These are phyloP conservation scores for Beauveria pseudobassiana DNA, from an alignment of 2,329 filamentous ascomycete species.

Conservation along the genomic window DNA sequence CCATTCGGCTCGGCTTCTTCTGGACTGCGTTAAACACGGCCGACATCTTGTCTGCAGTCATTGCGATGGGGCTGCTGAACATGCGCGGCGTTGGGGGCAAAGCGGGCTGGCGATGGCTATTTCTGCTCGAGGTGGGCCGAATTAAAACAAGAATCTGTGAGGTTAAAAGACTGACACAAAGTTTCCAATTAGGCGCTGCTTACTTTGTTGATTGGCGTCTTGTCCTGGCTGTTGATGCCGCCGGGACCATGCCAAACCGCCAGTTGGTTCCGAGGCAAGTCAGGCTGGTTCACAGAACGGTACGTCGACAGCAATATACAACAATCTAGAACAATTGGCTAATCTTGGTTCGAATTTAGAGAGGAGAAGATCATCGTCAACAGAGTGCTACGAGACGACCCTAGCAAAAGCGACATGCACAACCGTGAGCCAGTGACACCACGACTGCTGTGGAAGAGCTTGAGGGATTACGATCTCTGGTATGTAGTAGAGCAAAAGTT, in stretches of 20 bases:
- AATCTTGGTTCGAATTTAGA: not conserved
- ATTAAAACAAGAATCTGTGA: not conserved
- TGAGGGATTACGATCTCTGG: conserved; percentile 51
- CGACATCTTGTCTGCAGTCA: conserved; percentile 35
- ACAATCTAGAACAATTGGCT: not conserved
- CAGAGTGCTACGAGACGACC: conserved; percentile 47
- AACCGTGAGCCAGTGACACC: conserved; percentile 47
- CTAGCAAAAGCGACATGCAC: conserved; percentile 49
- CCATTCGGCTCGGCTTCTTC: conserved; percentile 58
- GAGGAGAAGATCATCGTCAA: conserved; percentile 54
- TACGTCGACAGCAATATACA: not conserved
- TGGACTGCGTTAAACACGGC: conserved; percentile 59
- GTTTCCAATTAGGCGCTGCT: conserved; percentile 15
- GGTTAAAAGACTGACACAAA: not conserved
- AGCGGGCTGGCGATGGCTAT: conserved; percentile 41
- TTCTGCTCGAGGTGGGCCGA: conserved; percentile 40
- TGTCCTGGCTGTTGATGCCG: conserved; percentile 19
- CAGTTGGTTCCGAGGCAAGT: conserved; percentile 43
- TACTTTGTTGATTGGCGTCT: conserved; percentile 21
- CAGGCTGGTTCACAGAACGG: conserved; percentile 22
- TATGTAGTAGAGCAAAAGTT: not conserved
- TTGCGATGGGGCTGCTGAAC: conserved; percentile 30
- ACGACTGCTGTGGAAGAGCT: conserved; percentile 37
- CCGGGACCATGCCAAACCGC: conserved; percentile 35
- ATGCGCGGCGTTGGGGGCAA: conserved; percentile 33